Conservation (phyloP, 2,329 filamentous ascomycete species). For the Harringtonia lauricola region DNA sequence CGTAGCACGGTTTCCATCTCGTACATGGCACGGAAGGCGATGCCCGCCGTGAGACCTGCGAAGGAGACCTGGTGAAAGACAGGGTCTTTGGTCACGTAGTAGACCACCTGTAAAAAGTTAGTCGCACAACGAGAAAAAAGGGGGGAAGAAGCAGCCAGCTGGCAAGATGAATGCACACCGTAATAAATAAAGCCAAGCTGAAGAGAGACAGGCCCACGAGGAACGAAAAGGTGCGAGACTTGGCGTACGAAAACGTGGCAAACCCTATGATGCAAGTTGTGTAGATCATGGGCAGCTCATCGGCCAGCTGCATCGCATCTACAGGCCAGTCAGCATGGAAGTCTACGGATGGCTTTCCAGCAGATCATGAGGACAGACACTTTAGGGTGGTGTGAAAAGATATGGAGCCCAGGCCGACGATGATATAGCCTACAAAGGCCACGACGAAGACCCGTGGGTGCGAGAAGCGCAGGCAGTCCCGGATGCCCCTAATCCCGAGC, state of each 20-base stretch:
- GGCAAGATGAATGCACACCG: slow-evolving; percentile 24
- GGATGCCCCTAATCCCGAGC: slow-evolving; percentile 64
- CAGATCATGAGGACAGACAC: slow-evolving; percentile 36
- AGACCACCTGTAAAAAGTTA: slow-evolving; percentile 23
- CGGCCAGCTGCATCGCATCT: slow-evolving; percentile 50
- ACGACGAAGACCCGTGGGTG: slow-evolving; percentile 70
- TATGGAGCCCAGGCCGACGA: slow-evolving; percentile 43
- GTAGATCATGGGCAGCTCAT: slow-evolving; percentile 51
- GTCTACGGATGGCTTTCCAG: no score
- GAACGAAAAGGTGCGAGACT: slow-evolving; percentile 29
- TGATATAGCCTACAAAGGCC: slow-evolving; percentile 40
- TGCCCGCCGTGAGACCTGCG: slow-evolving; percentile 56
- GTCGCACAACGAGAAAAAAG: not conserved
- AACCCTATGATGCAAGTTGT: slow-evolving; percentile 44
- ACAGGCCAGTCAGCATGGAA: not conserved
- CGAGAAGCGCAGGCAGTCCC: slow-evolving; percentile 57
- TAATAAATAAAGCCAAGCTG: slow-evolving; percentile 55
- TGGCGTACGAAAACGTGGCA: slow-evolving; percentile 64
- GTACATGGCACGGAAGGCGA: slow-evolving; percentile 64
- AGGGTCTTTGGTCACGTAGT: slow-evolving; percentile 73
- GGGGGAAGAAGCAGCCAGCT: not conserved
- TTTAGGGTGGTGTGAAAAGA: slow-evolving; percentile 47
- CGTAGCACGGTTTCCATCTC: slow-evolving; percentile 50
- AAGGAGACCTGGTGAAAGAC: slow-evolving; percentile 76
- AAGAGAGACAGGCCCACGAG: slow-evolving; percentile 46